These are phyloP conservation scores for Entomophthora muscae DNA, from an alignment of 371 early-diverging fungal species.

Conservation along the genomic window DNA sequence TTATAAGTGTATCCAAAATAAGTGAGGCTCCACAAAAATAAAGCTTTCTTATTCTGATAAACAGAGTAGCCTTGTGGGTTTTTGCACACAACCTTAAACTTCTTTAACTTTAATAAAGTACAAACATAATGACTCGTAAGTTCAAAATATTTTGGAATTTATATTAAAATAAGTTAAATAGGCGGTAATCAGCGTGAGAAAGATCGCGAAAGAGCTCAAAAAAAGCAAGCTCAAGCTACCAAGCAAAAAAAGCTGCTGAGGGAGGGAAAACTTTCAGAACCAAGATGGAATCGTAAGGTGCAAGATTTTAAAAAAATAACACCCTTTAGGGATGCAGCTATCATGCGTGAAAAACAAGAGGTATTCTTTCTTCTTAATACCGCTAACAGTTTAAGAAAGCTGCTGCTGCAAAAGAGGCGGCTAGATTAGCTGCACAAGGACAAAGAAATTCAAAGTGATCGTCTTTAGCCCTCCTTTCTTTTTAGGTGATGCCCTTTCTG, in stretches of 20 bases:
- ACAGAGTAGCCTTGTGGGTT: too few relatives aligned
- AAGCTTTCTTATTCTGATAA: too few relatives aligned
- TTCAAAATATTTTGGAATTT: not conserved
- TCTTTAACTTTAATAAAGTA: too few relatives aligned
- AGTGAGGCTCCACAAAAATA: too few relatives aligned
- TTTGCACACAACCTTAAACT: too few relatives aligned
- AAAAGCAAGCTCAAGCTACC: not conserved
- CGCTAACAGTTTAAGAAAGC: not conserved
- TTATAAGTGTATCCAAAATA: too few relatives aligned
- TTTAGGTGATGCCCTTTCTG: not conserved
- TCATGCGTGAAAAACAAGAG: constrained; percentile 7
- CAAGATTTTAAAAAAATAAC: not conserved
- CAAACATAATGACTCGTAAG: not conserved
- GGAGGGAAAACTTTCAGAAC: constrained; percentile 4
- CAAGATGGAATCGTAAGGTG: not conserved
- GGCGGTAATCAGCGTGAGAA: constrained; percentile 8
- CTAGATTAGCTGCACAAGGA: not conserved
- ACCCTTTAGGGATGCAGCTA: constrained; percentile 6
- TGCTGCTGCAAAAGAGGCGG: not conserved
- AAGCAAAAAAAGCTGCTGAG: constrained; percentile 6
- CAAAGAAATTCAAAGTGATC: not conserved
- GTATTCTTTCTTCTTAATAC: too few relatives aligned
- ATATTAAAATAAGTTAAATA: not conserved
- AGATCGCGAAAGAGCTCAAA: constrained; percentile 4
- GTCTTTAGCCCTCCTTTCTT: not conserved